These are phyloP conservation scores for Cutaneotrichosporon mucoides DNA, from an alignment of 1,284 basidiomycete genomes.

Conservation along the genomic window DNA sequence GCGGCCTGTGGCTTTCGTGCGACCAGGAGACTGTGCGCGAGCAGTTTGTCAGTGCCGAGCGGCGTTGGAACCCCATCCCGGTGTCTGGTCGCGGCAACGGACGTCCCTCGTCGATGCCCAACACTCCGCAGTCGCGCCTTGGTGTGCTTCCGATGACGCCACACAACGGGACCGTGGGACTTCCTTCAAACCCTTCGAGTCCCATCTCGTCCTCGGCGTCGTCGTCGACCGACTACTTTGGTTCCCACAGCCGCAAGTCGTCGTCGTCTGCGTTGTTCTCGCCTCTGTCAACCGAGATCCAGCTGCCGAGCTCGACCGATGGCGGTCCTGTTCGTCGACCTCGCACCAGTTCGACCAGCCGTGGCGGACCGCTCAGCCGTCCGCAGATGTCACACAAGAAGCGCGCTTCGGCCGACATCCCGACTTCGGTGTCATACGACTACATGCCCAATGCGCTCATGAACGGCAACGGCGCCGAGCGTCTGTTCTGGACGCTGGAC, in stretches of 20 bases:
- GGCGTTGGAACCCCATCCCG: conserved; percentile 31
- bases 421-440: conserved; percentile 16
- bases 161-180: conserved; percentile 24
- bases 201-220: conserved; percentile 35
- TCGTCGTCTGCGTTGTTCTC: conserved; percentile 38
- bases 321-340: conserved; percentile 41
- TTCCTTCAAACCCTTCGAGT: conserved; percentile 41
- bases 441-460: conserved; percentile 15
- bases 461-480: conserved; percentile 18
- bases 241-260: conserved; percentile 36
- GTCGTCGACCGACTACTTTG: conserved; percentile 42
- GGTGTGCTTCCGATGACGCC: conserved; percentile 49
- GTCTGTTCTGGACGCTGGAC: conserved; percentile 35
- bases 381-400: conserved; percentile 31
- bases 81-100: conserved; percentile 7
- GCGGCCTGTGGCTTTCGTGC: conserved; percentile 41
- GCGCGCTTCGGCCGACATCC: conserved; percentile 29
- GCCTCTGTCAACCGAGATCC: conserved; percentile 25
- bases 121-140: conserved; percentile 37
- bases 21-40: conserved; percentile 37
- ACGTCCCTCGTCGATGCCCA: conserved; percentile 29
- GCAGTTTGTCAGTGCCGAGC: conserved; percentile 27
- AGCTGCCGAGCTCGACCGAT: conserved; percentile 33
- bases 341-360: conserved; percentile 33
- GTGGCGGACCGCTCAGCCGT: conserved; percentile 27